Percentiles rank a stretch among this genome's conserved stretches.
Evolutionary conservation across 2,329 filamentous ascomycete genomes (phyloP).

Genomic region (Penicillium rolfsii): DNA sequence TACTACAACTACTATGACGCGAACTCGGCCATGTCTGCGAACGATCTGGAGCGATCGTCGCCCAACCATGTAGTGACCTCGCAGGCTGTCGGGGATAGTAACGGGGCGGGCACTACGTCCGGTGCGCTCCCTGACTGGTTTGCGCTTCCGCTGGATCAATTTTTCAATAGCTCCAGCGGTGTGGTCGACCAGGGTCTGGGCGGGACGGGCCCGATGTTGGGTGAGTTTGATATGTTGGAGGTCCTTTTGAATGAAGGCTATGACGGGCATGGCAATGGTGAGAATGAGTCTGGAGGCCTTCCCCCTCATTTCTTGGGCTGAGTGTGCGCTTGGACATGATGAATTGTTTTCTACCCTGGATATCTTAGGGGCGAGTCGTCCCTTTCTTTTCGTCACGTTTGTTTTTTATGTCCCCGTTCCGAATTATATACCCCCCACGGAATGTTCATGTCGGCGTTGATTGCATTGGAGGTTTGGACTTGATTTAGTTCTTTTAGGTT

Average conservation of each 20-base stretch:
- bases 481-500: not conserved
- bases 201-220: slow-evolving; percentile 65
- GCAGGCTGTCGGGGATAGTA: slow-evolving; percentile 34
- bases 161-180: slow-evolving; percentile 54
- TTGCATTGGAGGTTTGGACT: not conserved
- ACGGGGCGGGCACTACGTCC: slow-evolving; percentile 28
- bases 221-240: slow-evolving; percentile 56
- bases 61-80: slow-evolving; percentile 34
- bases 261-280: slow-evolving; percentile 33
- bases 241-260: slow-evolving; percentile 50
- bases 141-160: slow-evolving; percentile 63
- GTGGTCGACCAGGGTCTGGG: slow-evolving; percentile 58
- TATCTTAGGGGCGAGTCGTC: slow-evolving; percentile 9
- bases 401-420: slow-evolving; percentile 3
- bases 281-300: slow-evolving; percentile 26
- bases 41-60: slow-evolving; percentile 35
- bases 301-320: slow-evolving; percentile 35
- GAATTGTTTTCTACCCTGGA: not conserved
- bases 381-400: slow-evolving; percentile 4
- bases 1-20: slow-evolving; percentile 51
- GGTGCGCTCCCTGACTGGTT: slow-evolving; percentile 59
- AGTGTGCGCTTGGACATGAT: not conserved
- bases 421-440: slow-evolving; percentile 27
- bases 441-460: slow-evolving; percentile 17
- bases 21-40: slow-evolving; percentile 38